phyloP scores from a whole-genome alignment of 352 stramenopile species.

The Pythium plurisporium region DNA sequence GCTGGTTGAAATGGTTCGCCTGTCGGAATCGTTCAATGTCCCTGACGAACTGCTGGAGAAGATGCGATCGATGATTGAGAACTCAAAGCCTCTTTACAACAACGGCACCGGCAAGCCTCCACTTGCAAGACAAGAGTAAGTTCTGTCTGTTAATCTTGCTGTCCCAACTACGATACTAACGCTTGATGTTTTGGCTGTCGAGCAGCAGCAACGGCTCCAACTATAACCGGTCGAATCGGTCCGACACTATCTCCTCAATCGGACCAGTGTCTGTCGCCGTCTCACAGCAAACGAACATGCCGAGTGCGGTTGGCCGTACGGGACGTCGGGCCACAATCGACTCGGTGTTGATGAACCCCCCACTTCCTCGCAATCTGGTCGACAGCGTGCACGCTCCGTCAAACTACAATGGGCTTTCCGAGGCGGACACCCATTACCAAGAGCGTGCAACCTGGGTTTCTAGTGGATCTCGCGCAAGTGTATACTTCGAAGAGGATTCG shows the following conservation, averaged over 20 bases:
- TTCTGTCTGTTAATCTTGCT: not conserved
- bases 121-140: conserved; percentile 21
- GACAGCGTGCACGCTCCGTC: conserved; percentile 16
- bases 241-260: conserved; percentile 57
- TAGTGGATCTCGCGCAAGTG: conserved; percentile 31
- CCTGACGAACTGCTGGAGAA: conserved; percentile 42
- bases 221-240: conserved; percentile 48
- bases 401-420: conserved; percentile 13
- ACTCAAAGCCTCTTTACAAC: conserved; percentile 33
- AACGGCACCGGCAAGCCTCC: conserved; percentile 15
- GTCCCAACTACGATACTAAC: not conserved
- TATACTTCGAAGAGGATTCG: conserved; percentile 61
- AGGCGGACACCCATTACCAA: conserved; percentile 19
- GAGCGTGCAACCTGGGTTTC: conserved; percentile 26
- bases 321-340: conserved; percentile 26
- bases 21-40: conserved; percentile 54
- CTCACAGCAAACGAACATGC: conserved; percentile 21
- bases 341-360: conserved; percentile 26
- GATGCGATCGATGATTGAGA: conserved; percentile 46
- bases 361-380: conserved; percentile 24
- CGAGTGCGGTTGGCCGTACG: conserved; percentile 11
- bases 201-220: conserved; percentile 10
- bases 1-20: conserved; percentile 39
- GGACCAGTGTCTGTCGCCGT: conserved; percentile 62
- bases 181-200: not conserved